Base-by-base conservation (phyloP, 2,329 filamentous ascomycete genomes). In the Capronia coronata region DNA sequence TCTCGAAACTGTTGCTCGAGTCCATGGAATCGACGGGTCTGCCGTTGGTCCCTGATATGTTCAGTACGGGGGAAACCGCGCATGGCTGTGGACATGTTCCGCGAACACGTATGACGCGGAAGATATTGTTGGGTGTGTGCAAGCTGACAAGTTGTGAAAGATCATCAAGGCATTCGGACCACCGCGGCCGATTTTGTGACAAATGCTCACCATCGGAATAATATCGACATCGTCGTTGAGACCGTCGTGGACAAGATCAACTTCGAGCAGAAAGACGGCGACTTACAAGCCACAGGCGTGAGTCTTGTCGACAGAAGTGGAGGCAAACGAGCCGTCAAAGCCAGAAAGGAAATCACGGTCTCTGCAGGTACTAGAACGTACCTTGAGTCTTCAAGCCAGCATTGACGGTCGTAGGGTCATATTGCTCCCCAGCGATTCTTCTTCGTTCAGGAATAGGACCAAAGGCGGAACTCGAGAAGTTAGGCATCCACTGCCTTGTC, bases 11-110 rank as follows among this genome's bases (percentile, higher is more conserved):
- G 23, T 62, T 81, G 8, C 65, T 75, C 22, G 70, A 80, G 41
- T 80, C 77, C 0, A 74, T 80, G 64, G 64, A 76, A 7, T 75
- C 74, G 1, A 65, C 74, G 51, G 78, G 78, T 48, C 62, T 82
- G 0, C 71, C 74, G 0, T 66, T 78, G n/a, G 70, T 77, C 34
- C 68, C 71, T 14, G 79, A 83, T 54, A 80, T 82, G 75, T 82
- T 82, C 59, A 72, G 73, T 1, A 75, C 71, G 19, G 74, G 75
- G 14, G 68, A 74, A 23, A 71, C 70, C 16, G 63, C 76, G 1
- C 72, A 78, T 44, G 77, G 76, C 1, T 80, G 77, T 55, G 77
- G 78, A 2, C 77, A 80, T 61, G 75, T 64, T 1, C 68, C 74
- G 10, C 67, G 77, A 53, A 78, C 76, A 7, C 46, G 53, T 56